A percentile compares a stretch with the other conserved stretches of the same genome.
Evolutionary conservation across 1,139 yeast genomes (phyloP).

Genomic region (Pichia sp.): DNA sequence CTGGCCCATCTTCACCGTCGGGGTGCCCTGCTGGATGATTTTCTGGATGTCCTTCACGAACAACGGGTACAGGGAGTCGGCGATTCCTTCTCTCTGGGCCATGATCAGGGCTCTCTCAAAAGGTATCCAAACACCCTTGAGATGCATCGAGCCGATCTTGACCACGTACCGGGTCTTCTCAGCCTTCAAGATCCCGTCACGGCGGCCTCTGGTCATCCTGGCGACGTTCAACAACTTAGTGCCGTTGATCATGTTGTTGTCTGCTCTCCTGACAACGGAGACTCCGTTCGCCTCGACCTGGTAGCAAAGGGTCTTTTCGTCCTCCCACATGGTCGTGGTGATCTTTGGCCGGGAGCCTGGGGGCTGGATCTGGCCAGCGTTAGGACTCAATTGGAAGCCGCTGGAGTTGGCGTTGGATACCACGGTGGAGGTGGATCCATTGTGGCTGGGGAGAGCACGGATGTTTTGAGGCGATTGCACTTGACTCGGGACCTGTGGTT

Average conservation of each 20-base stretch:
- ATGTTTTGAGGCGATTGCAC: not conserved
- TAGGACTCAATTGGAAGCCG: constrained; percentile 35
- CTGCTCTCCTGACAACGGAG: constrained; percentile 86
- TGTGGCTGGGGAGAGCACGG: constrained; percentile 1
- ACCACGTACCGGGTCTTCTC: constrained; percentile 90
- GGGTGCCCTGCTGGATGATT: constrained; percentile 34
- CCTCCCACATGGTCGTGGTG: constrained; percentile 97
- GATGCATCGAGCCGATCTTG: constrained; percentile 93
- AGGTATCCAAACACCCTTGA: constrained; percentile 98
- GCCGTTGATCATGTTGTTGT: constrained; percentile 92
- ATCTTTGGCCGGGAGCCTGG: constrained; percentile 74
- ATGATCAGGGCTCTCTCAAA: constrained; percentile 87
- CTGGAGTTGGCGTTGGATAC: constrained; percentile 15
- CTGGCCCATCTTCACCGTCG: constrained; percentile 31
- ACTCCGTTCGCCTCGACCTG: constrained; percentile 94
- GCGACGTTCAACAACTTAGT: constrained; percentile 89
- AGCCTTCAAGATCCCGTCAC: constrained; percentile 89
- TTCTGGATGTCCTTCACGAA: constrained; percentile 79
- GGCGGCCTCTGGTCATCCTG: constrained; percentile 91
- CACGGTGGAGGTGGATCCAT: not conserved
- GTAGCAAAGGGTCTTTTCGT: constrained; percentile 88
- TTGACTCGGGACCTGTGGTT: not conserved
- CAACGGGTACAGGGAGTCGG: constrained; percentile 78
- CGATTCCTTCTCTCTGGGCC: constrained; percentile 87
- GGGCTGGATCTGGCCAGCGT: constrained; percentile 56